Conservation (phyloP, 495 filamentous ascomycete species). For the Hyaloscypha hepaticicola region DNA sequence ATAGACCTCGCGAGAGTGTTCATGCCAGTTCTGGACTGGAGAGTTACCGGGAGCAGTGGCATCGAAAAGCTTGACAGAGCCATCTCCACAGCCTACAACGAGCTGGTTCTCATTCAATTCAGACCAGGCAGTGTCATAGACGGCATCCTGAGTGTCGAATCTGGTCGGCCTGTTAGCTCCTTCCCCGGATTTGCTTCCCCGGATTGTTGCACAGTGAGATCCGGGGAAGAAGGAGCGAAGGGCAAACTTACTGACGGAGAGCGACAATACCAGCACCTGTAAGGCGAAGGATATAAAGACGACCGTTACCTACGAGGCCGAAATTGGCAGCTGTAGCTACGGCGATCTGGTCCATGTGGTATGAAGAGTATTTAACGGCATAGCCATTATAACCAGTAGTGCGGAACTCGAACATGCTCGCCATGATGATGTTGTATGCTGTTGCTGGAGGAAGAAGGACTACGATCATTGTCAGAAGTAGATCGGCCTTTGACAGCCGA, state of each 20-base stretch:
- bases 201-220: background rate
- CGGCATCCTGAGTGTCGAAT: conserved; percentile 94
- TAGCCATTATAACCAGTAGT: conserved; percentile 94
- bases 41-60: conserved; percentile 65
- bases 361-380: conserved; percentile 94
- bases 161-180: conserved; percentile 38
- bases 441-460: background rate
- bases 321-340: conserved; percentile 87
- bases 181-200: background rate
- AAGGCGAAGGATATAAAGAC: conserved; percentile 77
- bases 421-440: background rate
- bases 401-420: conserved; percentile 89
- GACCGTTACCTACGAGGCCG: conserved; percentile 93
- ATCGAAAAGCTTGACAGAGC: conserved; percentile 93
- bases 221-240: conserved; percentile 3
- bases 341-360: conserved; percentile 91
- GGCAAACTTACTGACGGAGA: conserved; percentile 60
- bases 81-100: conserved; percentile 83
- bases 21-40: conserved; percentile 83
- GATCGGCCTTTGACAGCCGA: background rate
- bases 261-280: conserved; percentile 79
- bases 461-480: background rate
- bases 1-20: conserved; percentile 90
- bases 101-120: conserved; percentile 94
- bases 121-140: conserved; percentile 92